Evolutionary conservation across 139 green algal genomes (phyloP), one percentile per base, ranked within the genome.

Genomic region (Monoraphidium neglectum): DNA sequence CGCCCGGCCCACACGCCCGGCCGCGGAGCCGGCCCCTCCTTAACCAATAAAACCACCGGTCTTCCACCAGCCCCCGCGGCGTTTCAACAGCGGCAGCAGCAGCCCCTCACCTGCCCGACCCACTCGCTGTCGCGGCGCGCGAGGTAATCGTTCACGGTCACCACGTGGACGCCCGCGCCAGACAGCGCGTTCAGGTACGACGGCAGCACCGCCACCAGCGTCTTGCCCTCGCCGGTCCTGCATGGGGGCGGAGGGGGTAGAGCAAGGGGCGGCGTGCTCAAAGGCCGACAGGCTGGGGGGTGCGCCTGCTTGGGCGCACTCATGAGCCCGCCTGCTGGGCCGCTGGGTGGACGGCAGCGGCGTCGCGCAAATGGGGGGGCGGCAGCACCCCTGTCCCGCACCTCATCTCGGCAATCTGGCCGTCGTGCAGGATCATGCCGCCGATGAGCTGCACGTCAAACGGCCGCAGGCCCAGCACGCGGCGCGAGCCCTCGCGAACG

Each of bases 401-500:
- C 38, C 83, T 70, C 96, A 99, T 99, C 88, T 99, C 96, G 0
- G 96, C 94, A 47, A 97, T 92, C 83, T 91, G 83, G 2, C 96
- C 95, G 60, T 97, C 90, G 68, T 97, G 91, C 62, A 99, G 87
- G 54, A 94, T 94, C 78, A 97, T 94, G 60, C 95, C 96, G 40
- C 96, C 96, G 23, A 99, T 97, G 21, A 99, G 85, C 90, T 99
- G 97, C 37, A 98, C 95, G 72, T 99, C 97, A 83, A 99, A 99
- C 10, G 96, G 97, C 21, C 96, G 85, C 77, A 99, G 84, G 37
- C 94, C 95, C 69, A 99, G 89, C 73, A 98, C 97, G 51, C 97
- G 90, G 62, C 79, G 83, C 4, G 91, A 94, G 4, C 87, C 96
- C 84, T 99, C 97, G 21, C 97, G 89, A 26, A 97, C 97, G 47